These are phyloP conservation scores for Ustilago crameri DNA, from an alignment of 1,284 basidiomycete genomes.

Conservation along the genomic window DNA sequence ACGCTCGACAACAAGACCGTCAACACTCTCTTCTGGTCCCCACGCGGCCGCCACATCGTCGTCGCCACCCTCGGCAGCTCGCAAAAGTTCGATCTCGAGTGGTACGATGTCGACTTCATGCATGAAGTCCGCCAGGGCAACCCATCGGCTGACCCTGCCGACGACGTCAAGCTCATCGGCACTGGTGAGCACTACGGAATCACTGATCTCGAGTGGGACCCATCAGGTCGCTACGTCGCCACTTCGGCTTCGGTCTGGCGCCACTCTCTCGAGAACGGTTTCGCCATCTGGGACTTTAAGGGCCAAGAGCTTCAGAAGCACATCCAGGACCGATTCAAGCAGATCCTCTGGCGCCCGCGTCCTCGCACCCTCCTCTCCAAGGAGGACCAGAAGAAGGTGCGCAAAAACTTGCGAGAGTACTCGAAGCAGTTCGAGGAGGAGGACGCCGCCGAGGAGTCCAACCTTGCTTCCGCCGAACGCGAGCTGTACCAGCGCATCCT, in stretches of 20 bases:
- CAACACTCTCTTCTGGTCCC: slow-evolving; percentile 97
- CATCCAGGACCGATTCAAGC: slow-evolving; percentile 94
- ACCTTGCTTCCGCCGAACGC: slow-evolving; percentile 90
- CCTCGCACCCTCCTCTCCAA: slow-evolving; percentile 86
- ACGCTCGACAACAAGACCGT: slow-evolving; percentile 85
- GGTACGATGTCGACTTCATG: slow-evolving; percentile 97
- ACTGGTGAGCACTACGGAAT: slow-evolving; percentile 97
- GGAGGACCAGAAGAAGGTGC: slow-evolving; percentile 87
- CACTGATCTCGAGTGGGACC: slow-evolving; percentile 99
- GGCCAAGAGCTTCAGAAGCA: slow-evolving; percentile 90
- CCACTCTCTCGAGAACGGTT: slow-evolving; percentile 95
- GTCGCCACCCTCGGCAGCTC: slow-evolving; percentile 94
- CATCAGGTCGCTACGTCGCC: slow-evolving; percentile 90
- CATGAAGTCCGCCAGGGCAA: slow-evolving; percentile 73
- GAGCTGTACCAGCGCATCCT: slow-evolving; percentile 90
- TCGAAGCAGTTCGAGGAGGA: slow-evolving; percentile 94
- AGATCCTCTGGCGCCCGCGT: slow-evolving; percentile 97
- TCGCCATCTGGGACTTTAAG: slow-evolving; percentile 96
- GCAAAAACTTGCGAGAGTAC: slow-evolving; percentile 91
- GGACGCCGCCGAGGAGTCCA: slow-evolving; percentile 93
- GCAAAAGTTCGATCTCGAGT: slow-evolving; percentile 96
- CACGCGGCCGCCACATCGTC: slow-evolving; percentile 93
- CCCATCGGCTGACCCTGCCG: slow-evolving; percentile 75
- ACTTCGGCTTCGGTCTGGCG: slow-evolving; percentile 96
- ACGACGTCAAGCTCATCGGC: slow-evolving; percentile 83